phyloP scores from a whole-genome alignment of 2,329 filamentous ascomycete genomes.

The Penicillium sp. region DNA sequence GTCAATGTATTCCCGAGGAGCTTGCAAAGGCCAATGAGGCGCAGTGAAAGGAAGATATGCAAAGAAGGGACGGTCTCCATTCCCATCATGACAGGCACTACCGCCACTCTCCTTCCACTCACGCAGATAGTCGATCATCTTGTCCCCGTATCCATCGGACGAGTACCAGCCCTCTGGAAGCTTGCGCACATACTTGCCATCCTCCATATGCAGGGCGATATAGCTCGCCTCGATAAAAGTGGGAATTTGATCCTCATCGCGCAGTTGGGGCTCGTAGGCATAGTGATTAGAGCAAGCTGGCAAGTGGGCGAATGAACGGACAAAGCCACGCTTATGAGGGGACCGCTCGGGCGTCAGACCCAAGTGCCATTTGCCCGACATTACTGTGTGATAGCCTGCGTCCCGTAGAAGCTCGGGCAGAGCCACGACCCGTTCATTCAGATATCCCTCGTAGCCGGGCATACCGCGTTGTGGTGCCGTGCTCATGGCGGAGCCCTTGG shows the following conservation, averaged over 20 bases:
- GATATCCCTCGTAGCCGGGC: conserved; percentile 65
- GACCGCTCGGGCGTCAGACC: conserved; percentile 60
- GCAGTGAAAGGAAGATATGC: conserved; percentile 64
- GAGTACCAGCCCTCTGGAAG: conserved; percentile 58
- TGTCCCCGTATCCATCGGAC: conserved; percentile 55
- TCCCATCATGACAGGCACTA: conserved; percentile 19
- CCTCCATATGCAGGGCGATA: conserved; percentile 50
- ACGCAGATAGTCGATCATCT: conserved; percentile 55
- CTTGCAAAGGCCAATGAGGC: conserved; percentile 66
- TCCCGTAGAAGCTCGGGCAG: conserved; percentile 62
- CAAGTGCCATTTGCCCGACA: conserved; percentile 67
- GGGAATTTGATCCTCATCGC: conserved; percentile 44
- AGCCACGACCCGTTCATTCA: conserved; percentile 62
- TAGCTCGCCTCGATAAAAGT: conserved; percentile 45
- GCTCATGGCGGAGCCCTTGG: conserved; percentile 53
- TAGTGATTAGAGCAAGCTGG: conserved; percentile 64
- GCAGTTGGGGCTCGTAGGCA: conserved; percentile 53
- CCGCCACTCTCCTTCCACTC: conserved; percentile 48
- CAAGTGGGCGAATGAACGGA: conserved; percentile 61
- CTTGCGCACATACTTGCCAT: conserved; percentile 48
- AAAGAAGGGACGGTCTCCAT: conserved; percentile 55
- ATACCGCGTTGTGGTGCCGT: conserved; percentile 59
- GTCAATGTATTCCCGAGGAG: conserved; percentile 56
- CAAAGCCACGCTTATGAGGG: conserved; percentile 61
- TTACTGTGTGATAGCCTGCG: conserved; percentile 61